Evolutionary conservation across 495 filamentous ascomycete genomes (phyloP).

Genomic region (Talaromyces proteolyticus): DNA sequence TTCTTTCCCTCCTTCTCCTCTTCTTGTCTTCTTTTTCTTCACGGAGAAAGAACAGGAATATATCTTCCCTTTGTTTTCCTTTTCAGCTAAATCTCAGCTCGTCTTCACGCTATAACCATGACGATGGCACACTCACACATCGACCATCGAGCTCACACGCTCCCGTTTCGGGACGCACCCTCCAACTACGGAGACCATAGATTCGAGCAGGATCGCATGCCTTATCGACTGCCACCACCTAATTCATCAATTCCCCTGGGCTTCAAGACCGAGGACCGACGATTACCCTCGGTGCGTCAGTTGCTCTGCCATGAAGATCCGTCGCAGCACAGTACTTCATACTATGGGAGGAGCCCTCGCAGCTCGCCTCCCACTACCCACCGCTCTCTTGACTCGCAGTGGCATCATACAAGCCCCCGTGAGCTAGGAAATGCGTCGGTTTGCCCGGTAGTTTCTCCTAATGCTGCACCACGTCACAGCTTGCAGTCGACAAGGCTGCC

Average conservation of each 20-base stretch:
- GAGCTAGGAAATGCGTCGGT: not conserved
- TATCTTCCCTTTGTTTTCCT: not conserved
- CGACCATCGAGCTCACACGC: not conserved
- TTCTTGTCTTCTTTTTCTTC: not conserved
- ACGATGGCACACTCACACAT: not conserved
- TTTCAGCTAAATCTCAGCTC: not conserved
- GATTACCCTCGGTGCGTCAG: not conserved
- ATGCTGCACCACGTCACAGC: not conserved
- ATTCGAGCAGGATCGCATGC: constrained; percentile 2
- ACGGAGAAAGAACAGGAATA: not conserved
- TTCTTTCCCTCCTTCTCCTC: not conserved
- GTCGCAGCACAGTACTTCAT: not conserved
- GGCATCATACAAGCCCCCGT: not conserved
- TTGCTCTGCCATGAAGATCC: not conserved
- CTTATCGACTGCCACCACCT: constrained; percentile 37
- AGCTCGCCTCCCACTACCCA: not conserved
- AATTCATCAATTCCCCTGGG: constrained; percentile 27
- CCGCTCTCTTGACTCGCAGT: not conserved
- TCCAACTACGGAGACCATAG: not conserved
- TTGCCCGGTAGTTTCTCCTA: not conserved
- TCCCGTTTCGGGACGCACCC: constrained; percentile 2
- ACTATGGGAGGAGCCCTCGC: not conserved
- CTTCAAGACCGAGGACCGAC: not conserved
- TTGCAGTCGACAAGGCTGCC: not conserved
- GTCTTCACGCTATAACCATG: not conserved